Evolutionary conservation across 2,329 filamentous ascomycete genomes (phyloP).

Genomic region (Claviceps fusiformis): DNA sequence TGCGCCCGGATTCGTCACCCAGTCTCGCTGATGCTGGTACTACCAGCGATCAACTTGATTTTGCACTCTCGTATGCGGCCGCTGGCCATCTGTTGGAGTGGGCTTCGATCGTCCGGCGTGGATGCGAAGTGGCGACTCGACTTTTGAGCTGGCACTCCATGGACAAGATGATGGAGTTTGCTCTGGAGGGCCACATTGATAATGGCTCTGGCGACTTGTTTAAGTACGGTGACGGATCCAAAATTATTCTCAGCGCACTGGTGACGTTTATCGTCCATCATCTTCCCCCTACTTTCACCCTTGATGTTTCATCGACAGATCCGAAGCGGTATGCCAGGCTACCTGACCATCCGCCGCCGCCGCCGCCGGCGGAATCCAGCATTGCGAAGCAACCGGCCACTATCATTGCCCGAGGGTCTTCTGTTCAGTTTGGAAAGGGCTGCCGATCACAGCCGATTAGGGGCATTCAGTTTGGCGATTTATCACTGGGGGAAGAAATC

Average conservation of each 20-base stretch:
- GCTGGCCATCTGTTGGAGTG: constrained; percentile 46
- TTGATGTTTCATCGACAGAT: constrained; percentile 33
- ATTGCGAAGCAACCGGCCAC: constrained; percentile 8
- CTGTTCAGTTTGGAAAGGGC: constrained; percentile 20
- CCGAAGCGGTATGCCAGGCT: constrained; percentile 26
- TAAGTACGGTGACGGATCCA: constrained; percentile 36
- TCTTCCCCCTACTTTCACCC: constrained; percentile 45
- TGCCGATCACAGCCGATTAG: constrained; percentile 40
- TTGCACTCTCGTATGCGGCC: constrained; percentile 51
- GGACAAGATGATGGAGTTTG: constrained; percentile 47
- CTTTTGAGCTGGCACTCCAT: constrained; percentile 50
- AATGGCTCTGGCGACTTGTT: constrained; percentile 31
- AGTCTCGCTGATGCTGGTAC: constrained; percentile 25
- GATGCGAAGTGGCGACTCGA: constrained; percentile 43
- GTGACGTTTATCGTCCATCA: constrained; percentile 46
- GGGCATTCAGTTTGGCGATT: constrained; percentile 59
- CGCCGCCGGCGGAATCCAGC: constrained; percentile 6
- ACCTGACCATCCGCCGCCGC: constrained; percentile 14
- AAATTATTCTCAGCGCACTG: constrained; percentile 38
- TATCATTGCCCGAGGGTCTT: constrained; percentile 24
- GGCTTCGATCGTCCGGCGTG: constrained; percentile 39
- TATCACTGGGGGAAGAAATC: constrained; percentile 26
- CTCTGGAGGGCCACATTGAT: constrained; percentile 26
- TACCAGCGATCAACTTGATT: constrained; percentile 32
- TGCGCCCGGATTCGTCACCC: constrained; percentile 12